Percentiles rank a stretch among this genome's conserved stretches.
Evolutionary conservation across 2,329 filamentous ascomycete genomes (phyloP).

Genomic region (Nigrospora oryzae): DNA sequence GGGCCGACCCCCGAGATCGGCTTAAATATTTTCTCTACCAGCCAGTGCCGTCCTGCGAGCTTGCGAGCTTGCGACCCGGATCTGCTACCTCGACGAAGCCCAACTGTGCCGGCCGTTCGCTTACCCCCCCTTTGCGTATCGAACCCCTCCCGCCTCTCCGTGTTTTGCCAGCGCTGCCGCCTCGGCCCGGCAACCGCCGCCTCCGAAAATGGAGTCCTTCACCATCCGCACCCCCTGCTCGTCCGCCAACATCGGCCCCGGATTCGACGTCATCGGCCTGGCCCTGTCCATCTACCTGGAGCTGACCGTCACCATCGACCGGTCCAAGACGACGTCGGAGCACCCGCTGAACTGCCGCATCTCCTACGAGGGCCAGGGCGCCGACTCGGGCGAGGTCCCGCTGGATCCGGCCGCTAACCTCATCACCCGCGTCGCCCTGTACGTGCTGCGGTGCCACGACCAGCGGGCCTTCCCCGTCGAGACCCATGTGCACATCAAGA

Average conservation of each 20-base stretch:
- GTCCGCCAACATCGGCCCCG: constrained; percentile 94
- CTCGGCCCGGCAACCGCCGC: background rate
- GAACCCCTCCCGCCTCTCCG: too few relatives aligned
- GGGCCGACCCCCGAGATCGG: too few relatives aligned
- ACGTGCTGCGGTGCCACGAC: constrained; percentile 87
- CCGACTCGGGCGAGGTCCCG: constrained; percentile 64
- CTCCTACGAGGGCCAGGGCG: constrained; percentile 80
- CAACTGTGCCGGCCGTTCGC: too few relatives aligned
- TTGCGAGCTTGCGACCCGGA: too few relatives aligned
- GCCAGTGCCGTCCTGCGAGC: too few relatives aligned
- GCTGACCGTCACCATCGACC: constrained; percentile 70
- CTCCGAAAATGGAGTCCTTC: constrained; percentile 44
- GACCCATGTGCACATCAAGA: constrained; percentile 90
- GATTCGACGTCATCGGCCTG: constrained; percentile 95
- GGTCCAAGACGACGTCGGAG: constrained; percentile 41
- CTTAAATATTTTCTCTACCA: too few relatives aligned
- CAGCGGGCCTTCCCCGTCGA: constrained; percentile 75
- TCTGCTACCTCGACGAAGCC: too few relatives aligned
- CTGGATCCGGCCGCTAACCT: constrained; percentile 82
- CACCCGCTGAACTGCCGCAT: constrained; percentile 76
- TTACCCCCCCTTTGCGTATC: too few relatives aligned
- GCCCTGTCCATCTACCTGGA: constrained; percentile 92
- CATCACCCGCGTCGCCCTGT: constrained; percentile 87
- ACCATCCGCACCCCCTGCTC: constrained; percentile 81
- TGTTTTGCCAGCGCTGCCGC: too few relatives aligned